phyloP scores from a whole-genome alignment of 306 rosid species.

The Acacia crassicarpa region DNA sequence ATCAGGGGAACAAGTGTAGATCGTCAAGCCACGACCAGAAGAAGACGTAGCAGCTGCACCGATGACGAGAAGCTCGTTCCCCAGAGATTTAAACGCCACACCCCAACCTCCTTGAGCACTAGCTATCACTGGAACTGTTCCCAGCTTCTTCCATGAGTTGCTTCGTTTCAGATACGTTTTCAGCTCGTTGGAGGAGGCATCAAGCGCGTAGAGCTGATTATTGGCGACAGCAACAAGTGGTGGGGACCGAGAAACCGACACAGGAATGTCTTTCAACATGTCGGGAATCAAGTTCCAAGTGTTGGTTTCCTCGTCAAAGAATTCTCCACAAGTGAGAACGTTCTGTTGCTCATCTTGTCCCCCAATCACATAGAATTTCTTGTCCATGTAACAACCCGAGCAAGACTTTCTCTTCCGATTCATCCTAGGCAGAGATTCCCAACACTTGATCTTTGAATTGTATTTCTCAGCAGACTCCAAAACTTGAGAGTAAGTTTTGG shows the following conservation, averaged over 20 bases:
- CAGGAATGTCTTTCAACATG: constrained; percentile 49
- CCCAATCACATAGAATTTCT: constrained; percentile 70
- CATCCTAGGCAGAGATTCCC: constrained; percentile 76
- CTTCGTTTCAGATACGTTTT: constrained; percentile 57
- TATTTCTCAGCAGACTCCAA: constrained; percentile 62
- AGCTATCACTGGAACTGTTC: constrained; percentile 64
- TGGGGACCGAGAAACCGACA: constrained; percentile 42
- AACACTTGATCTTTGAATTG: constrained; percentile 44
- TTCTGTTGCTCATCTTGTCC: constrained; percentile 52
- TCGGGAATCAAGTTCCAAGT: constrained; percentile 64
- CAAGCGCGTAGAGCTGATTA: constrained; percentile 63
- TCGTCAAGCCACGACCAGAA: constrained; percentile 26
- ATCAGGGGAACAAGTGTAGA: constrained; percentile 65
- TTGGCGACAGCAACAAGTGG: constrained; percentile 75
- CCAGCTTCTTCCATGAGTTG: constrained; percentile 71
- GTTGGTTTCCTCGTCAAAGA: constrained; percentile 51
- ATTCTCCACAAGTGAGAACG: constrained; percentile 60
- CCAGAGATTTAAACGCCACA: constrained; percentile 81
- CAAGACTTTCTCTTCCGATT: constrained; percentile 47
- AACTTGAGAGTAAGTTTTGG: constrained; percentile 31
- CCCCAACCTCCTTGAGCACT: constrained; percentile 76
- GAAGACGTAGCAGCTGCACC: constrained; percentile 39
- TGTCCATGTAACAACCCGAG: constrained; percentile 75
- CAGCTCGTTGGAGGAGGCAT: constrained; percentile 58
- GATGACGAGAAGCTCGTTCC: constrained; percentile 68